These are phyloP conservation scores for Boletus tomentosulus DNA, from an alignment of 768 basidiomycete species.

Conservation along the genomic window DNA sequence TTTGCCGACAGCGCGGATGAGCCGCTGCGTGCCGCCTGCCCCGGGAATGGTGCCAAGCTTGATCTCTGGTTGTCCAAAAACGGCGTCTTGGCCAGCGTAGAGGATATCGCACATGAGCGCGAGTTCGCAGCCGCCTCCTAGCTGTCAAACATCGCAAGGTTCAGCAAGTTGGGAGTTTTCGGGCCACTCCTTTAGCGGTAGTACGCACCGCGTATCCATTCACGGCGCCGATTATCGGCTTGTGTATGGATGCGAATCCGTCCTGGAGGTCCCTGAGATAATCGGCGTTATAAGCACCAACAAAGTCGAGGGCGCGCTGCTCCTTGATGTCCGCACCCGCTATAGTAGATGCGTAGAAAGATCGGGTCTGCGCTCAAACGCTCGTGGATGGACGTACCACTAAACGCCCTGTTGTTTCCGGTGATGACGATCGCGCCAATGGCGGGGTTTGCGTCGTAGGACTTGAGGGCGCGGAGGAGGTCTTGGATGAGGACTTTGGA, in stretches of 20 bases:
- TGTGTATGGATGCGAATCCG: slow-evolving; percentile 54
- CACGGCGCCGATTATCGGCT: slow-evolving; percentile 92
- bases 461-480: slow-evolving; percentile 68
- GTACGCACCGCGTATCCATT: slow-evolving; percentile 78
- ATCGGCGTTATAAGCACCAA: slow-evolving; percentile 41
- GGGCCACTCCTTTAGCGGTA: background rate
- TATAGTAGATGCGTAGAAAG: background rate
- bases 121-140: slow-evolving; percentile 95
- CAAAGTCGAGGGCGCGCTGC: slow-evolving; percentile 81
- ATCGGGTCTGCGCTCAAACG: background rate
- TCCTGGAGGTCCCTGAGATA: slow-evolving; percentile 44
- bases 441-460: slow-evolving; percentile 62
- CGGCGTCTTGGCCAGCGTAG: slow-evolving; percentile 79
- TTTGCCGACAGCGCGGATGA: slow-evolving; percentile 82
- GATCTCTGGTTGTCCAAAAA: slow-evolving; percentile 95
- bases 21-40: slow-evolving; percentile 89
- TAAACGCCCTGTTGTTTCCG: slow-evolving; percentile 81
- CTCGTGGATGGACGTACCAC: slow-evolving; percentile 3
- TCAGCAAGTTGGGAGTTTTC: too few relatives aligned
- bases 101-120: slow-evolving; percentile 96
- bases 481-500: slow-evolving; percentile 73
- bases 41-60: slow-evolving; percentile 93
- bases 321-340: slow-evolving; percentile 99
- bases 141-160: slow-evolving; percentile 39
- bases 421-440: slow-evolving; percentile 89